Conservation (phyloP, 2,329 filamentous ascomycete genomes). For the Penicillium olsonii region DNA sequence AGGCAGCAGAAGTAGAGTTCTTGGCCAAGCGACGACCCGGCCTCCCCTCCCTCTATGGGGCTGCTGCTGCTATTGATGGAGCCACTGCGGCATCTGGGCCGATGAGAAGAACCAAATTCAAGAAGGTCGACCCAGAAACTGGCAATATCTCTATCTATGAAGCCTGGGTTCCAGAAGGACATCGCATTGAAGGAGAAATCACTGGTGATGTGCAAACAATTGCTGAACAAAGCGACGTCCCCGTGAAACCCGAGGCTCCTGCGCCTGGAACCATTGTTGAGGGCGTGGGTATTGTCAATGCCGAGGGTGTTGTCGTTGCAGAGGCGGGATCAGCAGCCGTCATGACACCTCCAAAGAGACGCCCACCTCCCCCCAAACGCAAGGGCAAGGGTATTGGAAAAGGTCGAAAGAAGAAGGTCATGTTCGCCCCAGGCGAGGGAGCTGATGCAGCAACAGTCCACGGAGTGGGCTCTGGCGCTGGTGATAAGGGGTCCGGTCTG, state of each 20-base stretch:
- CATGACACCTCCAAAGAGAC: constrained; percentile 57
- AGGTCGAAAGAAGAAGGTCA: constrained; percentile 73
- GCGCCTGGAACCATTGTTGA: constrained; percentile 62
- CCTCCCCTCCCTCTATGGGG: constrained; percentile 54
- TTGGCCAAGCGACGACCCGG: constrained; percentile 64
- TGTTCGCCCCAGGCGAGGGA: constrained; percentile 52
- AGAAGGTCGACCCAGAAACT: constrained; percentile 70
- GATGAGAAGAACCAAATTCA: constrained; percentile 78
- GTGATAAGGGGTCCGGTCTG: constrained; percentile 30
- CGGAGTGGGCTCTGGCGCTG: constrained; percentile 42
- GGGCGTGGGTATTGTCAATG: constrained; percentile 61
- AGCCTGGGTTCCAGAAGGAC: constrained; percentile 76
- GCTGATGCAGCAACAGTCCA: constrained; percentile 38
- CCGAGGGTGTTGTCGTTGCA: constrained; percentile 60
- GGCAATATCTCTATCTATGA: constrained; percentile 85
- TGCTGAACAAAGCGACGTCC: constrained; percentile 42
- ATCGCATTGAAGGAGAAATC: constrained; percentile 79
- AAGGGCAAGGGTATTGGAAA: constrained; percentile 79
- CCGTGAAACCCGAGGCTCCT: constrained; percentile 44
- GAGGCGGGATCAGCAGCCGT: constrained; percentile 47
- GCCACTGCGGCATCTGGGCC: constrained; percentile 45
- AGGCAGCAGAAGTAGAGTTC: constrained; percentile 62
- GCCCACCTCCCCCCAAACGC: constrained; percentile 75
- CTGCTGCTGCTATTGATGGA: constrained; percentile 28
- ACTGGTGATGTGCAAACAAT: constrained; percentile 56